Evolutionary conservation across 345 rosid genomes (phyloP).

Genomic region (Melastoma malabathricum): DNA sequence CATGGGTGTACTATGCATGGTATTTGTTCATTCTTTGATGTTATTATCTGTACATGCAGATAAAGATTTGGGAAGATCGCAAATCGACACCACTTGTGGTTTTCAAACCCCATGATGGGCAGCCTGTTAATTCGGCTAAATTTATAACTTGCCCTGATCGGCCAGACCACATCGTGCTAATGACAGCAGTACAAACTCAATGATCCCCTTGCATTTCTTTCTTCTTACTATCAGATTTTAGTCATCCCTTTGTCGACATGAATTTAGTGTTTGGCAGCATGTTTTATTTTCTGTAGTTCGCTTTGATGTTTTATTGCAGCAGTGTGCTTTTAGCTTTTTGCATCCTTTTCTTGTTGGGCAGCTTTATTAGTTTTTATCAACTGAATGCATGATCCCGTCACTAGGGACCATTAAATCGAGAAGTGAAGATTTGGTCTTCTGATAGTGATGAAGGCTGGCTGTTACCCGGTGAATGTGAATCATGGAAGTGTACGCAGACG

Average conservation of each 20-base stretch:
- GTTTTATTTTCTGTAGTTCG: no score
- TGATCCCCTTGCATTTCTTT: conserved; percentile 3
- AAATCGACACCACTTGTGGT: conserved; percentile 52
- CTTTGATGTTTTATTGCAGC: no score
- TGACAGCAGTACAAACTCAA: conserved; percentile 55
- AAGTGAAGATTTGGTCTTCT: conserved; percentile 74
- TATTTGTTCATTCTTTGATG: no score
- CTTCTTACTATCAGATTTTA: background rate
- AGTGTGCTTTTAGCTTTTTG: no score
- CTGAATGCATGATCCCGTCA: conserved; percentile 1
- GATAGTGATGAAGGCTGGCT: conserved; percentile 73
- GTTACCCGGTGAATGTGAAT: conserved; percentile 46
- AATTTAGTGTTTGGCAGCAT: no score
- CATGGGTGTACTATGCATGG: no score
- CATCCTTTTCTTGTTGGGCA: no score
- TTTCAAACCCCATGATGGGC: conserved; percentile 76
- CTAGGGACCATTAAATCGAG: conserved; percentile 75
- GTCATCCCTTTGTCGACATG: background rate
- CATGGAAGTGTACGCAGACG: conserved; percentile 70
- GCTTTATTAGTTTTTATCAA: no score
- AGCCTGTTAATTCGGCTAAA: conserved; percentile 58
- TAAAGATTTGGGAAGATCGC: conserved; percentile 88
- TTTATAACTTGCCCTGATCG: conserved; percentile 56
- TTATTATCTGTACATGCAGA: conserved; percentile 21
- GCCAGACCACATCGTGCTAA: conserved; percentile 72